Evolutionary conservation across 75 land plant species (phyloP).

Genomic region (Gnetum montanum): DNA sequence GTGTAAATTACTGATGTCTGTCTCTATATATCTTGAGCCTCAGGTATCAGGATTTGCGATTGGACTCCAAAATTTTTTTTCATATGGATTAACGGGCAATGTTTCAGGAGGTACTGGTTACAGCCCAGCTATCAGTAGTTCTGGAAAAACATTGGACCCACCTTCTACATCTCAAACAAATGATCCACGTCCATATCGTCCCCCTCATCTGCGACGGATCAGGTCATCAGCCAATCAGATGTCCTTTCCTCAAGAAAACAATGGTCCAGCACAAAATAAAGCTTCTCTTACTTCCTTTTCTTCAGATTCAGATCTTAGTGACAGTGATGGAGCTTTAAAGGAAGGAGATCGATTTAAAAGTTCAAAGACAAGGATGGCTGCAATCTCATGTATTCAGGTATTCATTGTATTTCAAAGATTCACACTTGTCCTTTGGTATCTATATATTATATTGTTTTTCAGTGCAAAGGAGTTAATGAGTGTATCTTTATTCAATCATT

Average conservation of each 20-base stretch:
- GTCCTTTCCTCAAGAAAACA: conserved; percentile 3
- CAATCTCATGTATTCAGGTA: conserved; percentile 79
- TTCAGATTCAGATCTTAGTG: conserved; percentile 97
- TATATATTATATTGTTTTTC: too few relatives aligned
- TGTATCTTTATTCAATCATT: too few relatives aligned
- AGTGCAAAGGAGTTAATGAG: too few relatives aligned
- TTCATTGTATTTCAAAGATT: not conserved
- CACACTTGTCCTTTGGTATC: too few relatives aligned
- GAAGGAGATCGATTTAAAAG: conserved; percentile 34
- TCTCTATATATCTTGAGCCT: not conserved
- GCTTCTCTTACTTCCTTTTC: conserved; percentile 14
- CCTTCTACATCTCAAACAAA: conserved; percentile 17
- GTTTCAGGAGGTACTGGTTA: not conserved
- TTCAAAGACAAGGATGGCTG: conserved; percentile 70
- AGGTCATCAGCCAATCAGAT: conserved; percentile 1
- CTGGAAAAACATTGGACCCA: not conserved
- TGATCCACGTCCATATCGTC: conserved; percentile 55
- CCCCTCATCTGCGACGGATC: conserved; percentile 69
- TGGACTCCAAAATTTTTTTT: conserved; percentile 54
- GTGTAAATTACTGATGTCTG: not conserved
- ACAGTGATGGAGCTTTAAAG: conserved; percentile 57
- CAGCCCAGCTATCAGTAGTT: conserved; percentile 1
- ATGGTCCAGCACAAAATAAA: conserved; percentile 5
- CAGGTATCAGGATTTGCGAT: conserved; percentile 77
- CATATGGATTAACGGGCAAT: conserved; percentile 51